These are phyloP conservation scores for Barnettozyma californica DNA, from an alignment of 805 yeast species.

Conservation along the genomic window DNA sequence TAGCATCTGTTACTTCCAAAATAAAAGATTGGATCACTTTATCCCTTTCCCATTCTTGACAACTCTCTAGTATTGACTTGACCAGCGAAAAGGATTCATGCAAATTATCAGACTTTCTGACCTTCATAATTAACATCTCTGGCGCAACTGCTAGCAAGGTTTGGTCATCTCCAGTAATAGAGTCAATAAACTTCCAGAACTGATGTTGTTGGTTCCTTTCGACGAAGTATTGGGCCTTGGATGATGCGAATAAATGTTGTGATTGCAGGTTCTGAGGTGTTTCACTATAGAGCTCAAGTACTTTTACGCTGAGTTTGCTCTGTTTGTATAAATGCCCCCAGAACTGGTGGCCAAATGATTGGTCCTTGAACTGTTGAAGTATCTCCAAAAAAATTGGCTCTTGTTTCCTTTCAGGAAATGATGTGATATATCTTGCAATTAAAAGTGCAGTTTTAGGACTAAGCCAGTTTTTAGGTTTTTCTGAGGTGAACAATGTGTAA, in stretches of 20 bases:
- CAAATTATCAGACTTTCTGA: constrained; percentile 5
- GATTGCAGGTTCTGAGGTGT: not conserved
- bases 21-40: constrained; percentile 4
- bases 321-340: constrained; percentile 13
- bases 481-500: constrained; percentile 4
- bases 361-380: constrained; percentile 1
- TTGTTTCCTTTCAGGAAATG: constrained; percentile 2
- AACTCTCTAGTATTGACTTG: not conserved
- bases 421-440: constrained; percentile 12
- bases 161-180: constrained; percentile 2
- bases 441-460: constrained; percentile 9
- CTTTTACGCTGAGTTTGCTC: constrained; percentile 7
- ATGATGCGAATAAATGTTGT: not conserved
- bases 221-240: constrained; percentile 10
- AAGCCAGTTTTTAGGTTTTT: constrained; percentile 12
- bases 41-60: not conserved
- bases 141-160: constrained; percentile 7
- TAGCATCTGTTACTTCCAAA: constrained; percentile 1
- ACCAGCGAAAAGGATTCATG: constrained; percentile 1
- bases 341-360: constrained; percentile 8
- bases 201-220: constrained; percentile 3
- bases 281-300: not conserved
- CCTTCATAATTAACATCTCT: constrained; percentile 10
- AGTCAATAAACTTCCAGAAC: constrained; percentile 13
- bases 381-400: not conserved